Conservation (phyloP, 2,329 filamentous ascomycete genomes). For the Septoria linicola region DNA sequence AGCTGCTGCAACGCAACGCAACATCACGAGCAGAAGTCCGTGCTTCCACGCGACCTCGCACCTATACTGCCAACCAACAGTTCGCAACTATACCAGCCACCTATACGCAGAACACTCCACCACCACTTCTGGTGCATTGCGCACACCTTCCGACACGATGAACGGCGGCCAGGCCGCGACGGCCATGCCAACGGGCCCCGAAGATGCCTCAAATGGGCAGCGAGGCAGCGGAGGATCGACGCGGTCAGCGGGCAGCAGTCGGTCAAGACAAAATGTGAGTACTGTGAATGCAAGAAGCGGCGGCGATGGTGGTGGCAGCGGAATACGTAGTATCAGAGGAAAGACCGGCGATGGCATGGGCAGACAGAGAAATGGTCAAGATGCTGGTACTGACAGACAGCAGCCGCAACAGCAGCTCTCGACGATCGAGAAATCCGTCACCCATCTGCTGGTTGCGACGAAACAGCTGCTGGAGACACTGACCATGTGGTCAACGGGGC, state of each 20-base stretch:
- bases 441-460: slow-evolving; percentile 92
- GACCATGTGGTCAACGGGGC: slow-evolving; percentile 93
- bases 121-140: neutral
- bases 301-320: neutral
- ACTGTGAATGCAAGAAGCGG: neutral
- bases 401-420: slow-evolving; percentile 76
- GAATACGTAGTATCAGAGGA: neutral
- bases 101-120: no score
- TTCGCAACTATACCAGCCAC: neutral
- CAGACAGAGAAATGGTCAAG: neutral
- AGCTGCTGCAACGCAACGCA: no score
- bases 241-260: slow-evolving; percentile 25
- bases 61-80: no score
- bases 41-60: no score
- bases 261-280: slow-evolving; percentile 33
- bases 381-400: slow-evolving; percentile 23
- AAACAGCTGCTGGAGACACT: slow-evolving; percentile 97
- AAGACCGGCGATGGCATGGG: no score
- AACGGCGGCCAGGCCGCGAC: slow-evolving; percentile 21
- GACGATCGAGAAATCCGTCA: slow-evolving; percentile 98
- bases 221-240: slow-evolving; percentile 33
- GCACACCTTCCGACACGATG: slow-evolving; percentile 17
- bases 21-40: no score
- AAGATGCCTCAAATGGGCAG: slow-evolving; percentile 23
- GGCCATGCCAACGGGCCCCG: slow-evolving; percentile 22